These are phyloP conservation scores for Aspergillus puulaauensis DNA, from an alignment of 2,329 filamentous ascomycete species.

Conservation along the genomic window DNA sequence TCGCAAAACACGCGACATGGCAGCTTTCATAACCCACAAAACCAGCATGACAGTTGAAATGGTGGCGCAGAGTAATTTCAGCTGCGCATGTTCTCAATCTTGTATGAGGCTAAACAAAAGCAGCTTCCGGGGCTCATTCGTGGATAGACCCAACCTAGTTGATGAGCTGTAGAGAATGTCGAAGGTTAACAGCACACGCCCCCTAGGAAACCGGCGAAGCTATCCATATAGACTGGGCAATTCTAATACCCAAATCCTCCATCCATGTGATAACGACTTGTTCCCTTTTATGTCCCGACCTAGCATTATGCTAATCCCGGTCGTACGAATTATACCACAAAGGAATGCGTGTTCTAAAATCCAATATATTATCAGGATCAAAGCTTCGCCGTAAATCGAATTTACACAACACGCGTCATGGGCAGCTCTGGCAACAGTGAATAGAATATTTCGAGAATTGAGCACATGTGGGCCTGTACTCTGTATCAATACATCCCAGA, in stretches of 20 bases:
- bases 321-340: neutral
- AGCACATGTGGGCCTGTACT: neutral
- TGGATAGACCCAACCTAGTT: neutral
- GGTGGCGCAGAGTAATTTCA: neutral
- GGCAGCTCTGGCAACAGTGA: neutral
- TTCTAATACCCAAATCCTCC: too few species aligned
- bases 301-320: neutral
- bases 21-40: neutral
- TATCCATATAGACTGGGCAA: too few species aligned
- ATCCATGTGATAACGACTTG: too few species aligned
- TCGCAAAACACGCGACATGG: neutral
- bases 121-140: neutral
- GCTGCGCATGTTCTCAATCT: neutral
- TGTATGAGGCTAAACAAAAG: neutral
- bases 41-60: neutral
- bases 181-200: neutral
- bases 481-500: neutral
- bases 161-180: neutral
- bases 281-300: too few species aligned
- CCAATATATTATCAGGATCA: neutral
- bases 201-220: neutral
- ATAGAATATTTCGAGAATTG: neutral
- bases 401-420: neutral
- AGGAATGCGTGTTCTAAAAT: neutral
- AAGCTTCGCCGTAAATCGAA: neutral